Conservation (phyloP, 768 basidiomycete species). For the Boletus fagicola region DNA sequence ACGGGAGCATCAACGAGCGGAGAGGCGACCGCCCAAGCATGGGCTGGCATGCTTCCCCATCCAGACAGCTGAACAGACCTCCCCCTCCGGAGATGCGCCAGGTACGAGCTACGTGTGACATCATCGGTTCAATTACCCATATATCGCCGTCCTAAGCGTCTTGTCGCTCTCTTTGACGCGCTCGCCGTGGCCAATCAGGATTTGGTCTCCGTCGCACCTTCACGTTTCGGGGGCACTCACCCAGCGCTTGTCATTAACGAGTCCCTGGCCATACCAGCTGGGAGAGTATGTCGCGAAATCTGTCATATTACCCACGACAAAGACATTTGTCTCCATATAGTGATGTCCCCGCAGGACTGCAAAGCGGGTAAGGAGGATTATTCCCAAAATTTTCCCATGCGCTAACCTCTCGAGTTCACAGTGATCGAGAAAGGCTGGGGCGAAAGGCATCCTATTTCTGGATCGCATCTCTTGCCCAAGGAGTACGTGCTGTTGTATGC, state of each 20-base stretch:
- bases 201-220: neutral
- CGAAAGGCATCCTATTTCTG: constrained; percentile 1
- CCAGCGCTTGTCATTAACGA: constrained; percentile 5
- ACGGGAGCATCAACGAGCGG: constrained; percentile 1
- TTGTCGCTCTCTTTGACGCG: neutral
- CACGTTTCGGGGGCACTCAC: neutral
- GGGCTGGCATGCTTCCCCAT: constrained; percentile 5
- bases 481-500: constrained; percentile 2
- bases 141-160: neutral
- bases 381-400: neutral
- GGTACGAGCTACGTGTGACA: neutral
- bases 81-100: neutral
- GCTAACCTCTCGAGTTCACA: neutral
- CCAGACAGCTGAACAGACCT: constrained; percentile 6
- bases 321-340: neutral
- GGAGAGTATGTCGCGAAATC: neutral
- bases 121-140: neutral
- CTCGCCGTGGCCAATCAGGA: neutral
- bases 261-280: neutral
- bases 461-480: constrained; percentile 1
- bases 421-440: constrained; percentile 10
- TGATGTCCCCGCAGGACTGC: neutral
- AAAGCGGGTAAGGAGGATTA: neutral
- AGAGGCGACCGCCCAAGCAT: constrained; percentile 3
- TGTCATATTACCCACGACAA: constrained; percentile 1